These are phyloP conservation scores for Pulveroboletus sp. DNA, from an alignment of 1,284 basidiomycete species.

Conservation along the genomic window DNA sequence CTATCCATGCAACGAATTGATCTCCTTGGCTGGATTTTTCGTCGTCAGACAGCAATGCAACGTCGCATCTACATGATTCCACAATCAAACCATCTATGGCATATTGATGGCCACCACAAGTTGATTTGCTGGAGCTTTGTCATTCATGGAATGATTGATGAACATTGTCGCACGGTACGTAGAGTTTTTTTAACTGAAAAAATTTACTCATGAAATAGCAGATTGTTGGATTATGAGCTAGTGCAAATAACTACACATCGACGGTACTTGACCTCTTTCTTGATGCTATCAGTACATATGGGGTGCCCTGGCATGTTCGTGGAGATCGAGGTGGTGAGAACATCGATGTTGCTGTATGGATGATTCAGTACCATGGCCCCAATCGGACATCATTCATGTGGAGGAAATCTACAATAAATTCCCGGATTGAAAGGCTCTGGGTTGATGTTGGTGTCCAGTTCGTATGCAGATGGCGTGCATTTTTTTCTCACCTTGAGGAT, in stretches of 20 bases:
- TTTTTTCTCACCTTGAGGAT: background rate
- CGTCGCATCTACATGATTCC: background rate
- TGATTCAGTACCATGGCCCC: constrained; percentile 17
- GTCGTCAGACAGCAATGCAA: constrained; percentile 21
- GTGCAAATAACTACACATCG: background rate
- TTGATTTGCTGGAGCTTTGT: constrained; percentile 50
- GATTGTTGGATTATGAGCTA: background rate
- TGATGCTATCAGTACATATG: background rate
- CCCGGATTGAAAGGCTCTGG: background rate
- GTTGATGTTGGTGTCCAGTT: background rate
- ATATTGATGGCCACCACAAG: constrained; percentile 34
- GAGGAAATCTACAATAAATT: constrained; percentile 17
- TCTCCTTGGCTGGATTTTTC: constrained; percentile 22
- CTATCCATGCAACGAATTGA: constrained; percentile 13
- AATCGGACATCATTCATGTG: constrained; percentile 32
- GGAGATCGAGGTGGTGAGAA: constrained; percentile 31
- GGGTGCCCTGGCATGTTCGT: background rate
- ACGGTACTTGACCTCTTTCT: background rate
- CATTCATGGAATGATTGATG: constrained; percentile 46
- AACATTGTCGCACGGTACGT: constrained; percentile 10
- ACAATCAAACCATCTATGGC: constrained; percentile 37
- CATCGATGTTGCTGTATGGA: constrained; percentile 22
- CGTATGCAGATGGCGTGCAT: background rate
- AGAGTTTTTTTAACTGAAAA: background rate
- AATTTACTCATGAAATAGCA: background rate